Evolutionary conservation across 2,329 filamentous ascomycete species (phyloP), one percentile per base, ranked within the genome.

Genomic region (Microsporum ferrugineum): DNA sequence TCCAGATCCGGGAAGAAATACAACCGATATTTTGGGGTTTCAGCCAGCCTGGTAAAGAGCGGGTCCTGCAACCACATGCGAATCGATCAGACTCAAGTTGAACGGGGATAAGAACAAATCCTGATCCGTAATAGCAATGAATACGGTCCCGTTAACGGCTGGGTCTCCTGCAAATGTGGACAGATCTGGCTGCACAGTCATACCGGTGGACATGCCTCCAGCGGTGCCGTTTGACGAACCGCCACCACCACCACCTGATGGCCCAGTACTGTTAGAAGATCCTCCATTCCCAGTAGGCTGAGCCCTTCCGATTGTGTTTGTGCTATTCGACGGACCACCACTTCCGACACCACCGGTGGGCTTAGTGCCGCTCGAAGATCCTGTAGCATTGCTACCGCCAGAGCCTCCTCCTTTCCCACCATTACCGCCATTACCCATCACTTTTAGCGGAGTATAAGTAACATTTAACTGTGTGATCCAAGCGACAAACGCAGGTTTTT

Each of bases 391-490:
- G 10, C 49, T 39, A 14, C 33, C 29, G 34, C 51, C 34, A 12
- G 51, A 23, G 14, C 38, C 33, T 23, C 27, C 58, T 8, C 45
- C 45, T 8, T 39, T 39, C n/a, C n/a, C 29, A 17, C 39, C 57
- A 0, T 89, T 94, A 6, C 87, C 78, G 63, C 88, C 43, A 47
- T 47, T 29, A 14, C 69, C 66, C 10, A 62, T 27, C 8, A 55
- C 77, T 17, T 73, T 71, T 14, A 88, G 70, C 0, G 80, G 77
- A 0, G 84, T 80, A 69, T 88, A 88, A 0, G 89, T 94, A 8
- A 88, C 78, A 64, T 88, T 90, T 23, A 94, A 77, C 77, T 94
- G 89, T 0, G 80, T 82, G 0, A 88, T 86, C 88, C 89, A 95
- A 0, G 84, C 82, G 0, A 89, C 88, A 65, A 81, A 95, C 61